These are phyloP conservation scores for Talaromyces atroroseus DNA, from an alignment of 2,329 filamentous ascomycete species.

Conservation along the genomic window DNA sequence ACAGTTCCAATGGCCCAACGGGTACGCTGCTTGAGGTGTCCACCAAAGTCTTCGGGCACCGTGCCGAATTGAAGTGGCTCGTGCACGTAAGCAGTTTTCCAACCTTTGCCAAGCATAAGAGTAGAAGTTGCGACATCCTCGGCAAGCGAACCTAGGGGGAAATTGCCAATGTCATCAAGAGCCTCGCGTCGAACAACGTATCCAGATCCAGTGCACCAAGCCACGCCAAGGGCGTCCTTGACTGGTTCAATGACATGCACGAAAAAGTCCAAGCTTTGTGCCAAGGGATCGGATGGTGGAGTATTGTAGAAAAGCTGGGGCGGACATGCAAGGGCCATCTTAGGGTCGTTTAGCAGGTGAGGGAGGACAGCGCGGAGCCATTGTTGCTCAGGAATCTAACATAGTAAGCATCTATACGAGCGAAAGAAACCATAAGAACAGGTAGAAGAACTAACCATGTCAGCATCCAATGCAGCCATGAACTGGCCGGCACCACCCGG, in stretches of 20 bases:
- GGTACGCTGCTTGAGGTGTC: constrained; percentile 33
- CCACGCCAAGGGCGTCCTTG: constrained; percentile 46
- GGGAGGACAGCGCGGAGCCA: constrained; percentile 58
- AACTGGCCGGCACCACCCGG: constrained; percentile 53
- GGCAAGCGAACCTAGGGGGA: constrained; percentile 54
- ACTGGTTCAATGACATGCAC: constrained; percentile 49
- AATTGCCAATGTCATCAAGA: constrained; percentile 57
- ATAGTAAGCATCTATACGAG: constrained; percentile 11
- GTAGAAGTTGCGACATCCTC: constrained; percentile 59
- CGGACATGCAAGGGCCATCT: constrained; percentile 55
- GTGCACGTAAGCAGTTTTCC: constrained; percentile 57
- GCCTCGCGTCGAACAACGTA: constrained; percentile 56
- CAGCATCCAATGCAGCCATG: constrained; percentile 60
- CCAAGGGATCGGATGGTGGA: constrained; percentile 53
- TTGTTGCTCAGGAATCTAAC: constrained; percentile 53
- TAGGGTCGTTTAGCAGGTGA: constrained; percentile 52
- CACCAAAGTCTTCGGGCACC: constrained; percentile 32
- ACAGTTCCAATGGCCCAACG: constrained; percentile 45
- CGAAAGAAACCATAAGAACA: background rate
- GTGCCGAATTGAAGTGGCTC: constrained; percentile 57
- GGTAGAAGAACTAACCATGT: constrained; percentile 46
- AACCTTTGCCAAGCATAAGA: constrained; percentile 55
- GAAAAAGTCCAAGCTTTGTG: constrained; percentile 55
- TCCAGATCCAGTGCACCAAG: constrained; percentile 62
- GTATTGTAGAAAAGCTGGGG: constrained; percentile 61